phyloP scores from a whole-genome alignment of 352 stramenopile species.

The Globisporangium camurandrum region DNA sequence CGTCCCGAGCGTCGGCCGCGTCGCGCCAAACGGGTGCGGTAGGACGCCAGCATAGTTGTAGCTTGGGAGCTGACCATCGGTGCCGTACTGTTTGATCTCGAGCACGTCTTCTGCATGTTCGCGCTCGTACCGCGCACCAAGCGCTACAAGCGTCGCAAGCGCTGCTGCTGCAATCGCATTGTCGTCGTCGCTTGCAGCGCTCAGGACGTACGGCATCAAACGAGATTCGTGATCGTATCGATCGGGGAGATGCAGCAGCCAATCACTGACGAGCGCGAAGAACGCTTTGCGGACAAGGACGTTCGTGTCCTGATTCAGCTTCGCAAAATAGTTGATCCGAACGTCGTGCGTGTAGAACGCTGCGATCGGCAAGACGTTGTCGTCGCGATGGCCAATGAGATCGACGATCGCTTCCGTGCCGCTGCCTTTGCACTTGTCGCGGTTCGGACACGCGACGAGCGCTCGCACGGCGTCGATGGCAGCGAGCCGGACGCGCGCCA shows the following conservation, averaged over 20 bases:
- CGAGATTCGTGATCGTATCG: conserved; percentile 92
- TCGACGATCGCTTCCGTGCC: conserved; percentile 92
- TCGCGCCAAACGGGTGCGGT: conserved; percentile 66
- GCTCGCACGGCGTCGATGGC: conserved; percentile 75
- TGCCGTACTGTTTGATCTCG: conserved; percentile 91
- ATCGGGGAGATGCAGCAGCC: conserved; percentile 88
- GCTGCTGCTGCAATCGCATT: conserved; percentile 36
- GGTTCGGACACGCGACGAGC: conserved; percentile 80
- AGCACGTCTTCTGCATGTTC: conserved; percentile 83
- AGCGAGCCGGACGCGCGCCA: conserved; percentile 84
- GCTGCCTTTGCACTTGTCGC: conserved; percentile 91
- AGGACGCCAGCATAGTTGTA: conserved; percentile 83
- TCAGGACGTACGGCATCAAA: conserved; percentile 93
- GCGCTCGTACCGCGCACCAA: conserved; percentile 51
- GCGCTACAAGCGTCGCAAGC: conserved; percentile 61
- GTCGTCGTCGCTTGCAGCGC: conserved; percentile 73
- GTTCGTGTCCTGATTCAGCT: conserved; percentile 85
- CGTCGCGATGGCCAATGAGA: conserved; percentile 90
- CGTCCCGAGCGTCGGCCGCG: conserved; percentile 83
- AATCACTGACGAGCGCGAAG: conserved; percentile 85
- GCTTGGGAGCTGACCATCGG: conserved; percentile 83
- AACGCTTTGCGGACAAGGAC: conserved; percentile 71
- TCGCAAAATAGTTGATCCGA: conserved; percentile 91
- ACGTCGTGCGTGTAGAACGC: conserved; percentile 91
- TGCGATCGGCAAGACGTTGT: conserved; percentile 92